Conservation (phyloP, 345 rosid species). For the Salix suchowensis region DNA sequence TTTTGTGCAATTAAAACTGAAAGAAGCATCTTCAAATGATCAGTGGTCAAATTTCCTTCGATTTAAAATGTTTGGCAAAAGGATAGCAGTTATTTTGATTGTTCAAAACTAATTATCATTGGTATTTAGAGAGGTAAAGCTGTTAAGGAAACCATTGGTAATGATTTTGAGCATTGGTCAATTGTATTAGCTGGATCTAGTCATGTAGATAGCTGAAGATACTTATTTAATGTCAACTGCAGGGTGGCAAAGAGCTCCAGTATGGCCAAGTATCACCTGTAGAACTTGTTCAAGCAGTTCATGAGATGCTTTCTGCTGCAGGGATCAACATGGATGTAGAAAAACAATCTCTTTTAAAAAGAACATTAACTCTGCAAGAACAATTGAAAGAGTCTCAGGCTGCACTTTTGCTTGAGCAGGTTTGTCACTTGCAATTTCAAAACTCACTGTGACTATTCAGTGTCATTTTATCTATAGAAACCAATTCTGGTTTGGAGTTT, state of each 20-base stretch:
- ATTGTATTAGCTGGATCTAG: neutral
- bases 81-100: neutral
- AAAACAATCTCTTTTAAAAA: conserved; percentile 71
- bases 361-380: conserved; percentile 69
- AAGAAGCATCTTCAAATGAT: neutral
- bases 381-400: conserved; percentile 72
- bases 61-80: neutral
- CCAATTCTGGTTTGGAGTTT: neutral
- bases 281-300: conserved; percentile 83
- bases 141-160: neutral
- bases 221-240: conserved; percentile 19
- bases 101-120: neutral
- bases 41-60: neutral
- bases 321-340: conserved; percentile 77
- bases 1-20: neutral
- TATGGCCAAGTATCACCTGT: conserved; percentile 76
- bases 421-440: conserved; percentile 17
- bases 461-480: neutral
- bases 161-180: neutral
- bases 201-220: neutral
- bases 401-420: conserved; percentile 82
- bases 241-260: conserved; percentile 52
- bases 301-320: conserved; percentile 92
- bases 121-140: too few species aligned
- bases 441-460: neutral